phyloP scores from a whole-genome alignment of 305 asterid genomes.

The Solanum hybrid region DNA sequence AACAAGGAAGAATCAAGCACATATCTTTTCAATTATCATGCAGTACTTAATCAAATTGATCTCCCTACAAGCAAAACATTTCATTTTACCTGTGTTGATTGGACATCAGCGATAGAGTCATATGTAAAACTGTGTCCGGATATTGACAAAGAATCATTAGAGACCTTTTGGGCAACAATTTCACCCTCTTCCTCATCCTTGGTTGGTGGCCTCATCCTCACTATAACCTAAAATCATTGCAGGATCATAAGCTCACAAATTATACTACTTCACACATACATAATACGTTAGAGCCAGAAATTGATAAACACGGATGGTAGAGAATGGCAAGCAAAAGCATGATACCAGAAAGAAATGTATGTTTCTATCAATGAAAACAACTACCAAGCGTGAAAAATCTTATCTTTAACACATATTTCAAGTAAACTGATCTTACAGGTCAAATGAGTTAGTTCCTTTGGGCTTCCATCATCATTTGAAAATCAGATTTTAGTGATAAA shows the following conservation, averaged over 20 bases:
- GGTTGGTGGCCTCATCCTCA: constrained; percentile 80
- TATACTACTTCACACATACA: background rate
- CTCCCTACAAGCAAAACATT: background rate
- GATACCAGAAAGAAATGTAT: background rate
- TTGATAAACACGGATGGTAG: background rate
- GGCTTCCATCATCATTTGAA: background rate
- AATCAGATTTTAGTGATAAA: background rate
- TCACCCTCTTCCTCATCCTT: constrained; percentile 74
- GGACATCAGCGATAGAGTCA: constrained; percentile 77
- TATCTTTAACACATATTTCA: background rate
- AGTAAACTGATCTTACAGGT: background rate
- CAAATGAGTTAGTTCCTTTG: background rate
- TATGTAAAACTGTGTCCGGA: constrained; percentile 73
- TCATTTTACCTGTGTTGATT: constrained; percentile 70
- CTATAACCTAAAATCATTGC: constrained; percentile 50
- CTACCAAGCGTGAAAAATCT: background rate
- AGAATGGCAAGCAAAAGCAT: background rate
- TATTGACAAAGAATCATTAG: constrained; percentile 67
- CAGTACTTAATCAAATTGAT: background rate
- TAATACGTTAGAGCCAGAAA: background rate
- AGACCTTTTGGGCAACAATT: constrained; percentile 45
- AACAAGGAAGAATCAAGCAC: background rate
- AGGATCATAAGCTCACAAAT: constrained; percentile 1
- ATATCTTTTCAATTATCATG: background rate
- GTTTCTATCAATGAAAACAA: background rate